A percentile compares a stretch with the other conserved stretches of the same genome.
phyloP scores from a whole-genome alignment of 2,329 filamentous ascomycete species.

The Macrophomina tecta region DNA sequence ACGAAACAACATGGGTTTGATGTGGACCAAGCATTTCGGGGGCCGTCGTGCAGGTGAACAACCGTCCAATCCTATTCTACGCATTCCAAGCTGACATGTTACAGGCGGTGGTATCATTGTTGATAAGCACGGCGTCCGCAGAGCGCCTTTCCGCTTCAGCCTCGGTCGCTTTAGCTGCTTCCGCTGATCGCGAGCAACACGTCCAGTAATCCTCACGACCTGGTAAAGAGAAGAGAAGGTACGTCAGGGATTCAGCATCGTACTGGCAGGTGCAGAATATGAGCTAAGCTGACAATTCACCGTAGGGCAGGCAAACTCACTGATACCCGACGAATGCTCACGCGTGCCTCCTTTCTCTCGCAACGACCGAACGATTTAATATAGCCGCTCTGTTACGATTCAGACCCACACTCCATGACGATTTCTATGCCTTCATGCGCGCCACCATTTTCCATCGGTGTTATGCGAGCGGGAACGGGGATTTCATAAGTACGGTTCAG shows the following conservation, averaged over 20 bases:
- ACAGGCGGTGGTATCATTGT: conserved; percentile 58
- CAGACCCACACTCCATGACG: conserved; percentile 9
- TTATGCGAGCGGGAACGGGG: neutral
- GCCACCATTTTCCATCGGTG: neutral
- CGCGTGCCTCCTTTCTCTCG: neutral
- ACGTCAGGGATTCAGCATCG: neutral
- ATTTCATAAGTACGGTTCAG: neutral
- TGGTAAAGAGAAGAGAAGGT: neutral
- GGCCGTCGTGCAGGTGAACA: conserved; percentile 50
- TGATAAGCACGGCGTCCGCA: conserved; percentile 58
- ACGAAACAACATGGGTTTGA: conserved; percentile 49
- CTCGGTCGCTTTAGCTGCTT: conserved; percentile 61
- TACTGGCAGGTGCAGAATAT: neutral
- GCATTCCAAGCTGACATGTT: neutral
- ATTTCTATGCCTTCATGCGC: conserved; percentile 9
- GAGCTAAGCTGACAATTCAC: conserved; percentile 20
- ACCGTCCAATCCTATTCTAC: conserved; percentile 32
- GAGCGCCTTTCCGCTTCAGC: conserved; percentile 59
- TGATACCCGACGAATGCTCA: conserved; percentile 16
- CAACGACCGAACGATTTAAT: neutral
- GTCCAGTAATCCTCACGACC: neutral
- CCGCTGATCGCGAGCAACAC: conserved; percentile 45
- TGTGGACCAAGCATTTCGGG: conserved; percentile 55
- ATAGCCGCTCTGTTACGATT: neutral
- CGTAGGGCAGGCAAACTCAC: conserved; percentile 3